Evolutionary conservation across 768 basidiomycete species (phyloP).

Genomic region (Hortiboletus flavorubellus): DNA sequence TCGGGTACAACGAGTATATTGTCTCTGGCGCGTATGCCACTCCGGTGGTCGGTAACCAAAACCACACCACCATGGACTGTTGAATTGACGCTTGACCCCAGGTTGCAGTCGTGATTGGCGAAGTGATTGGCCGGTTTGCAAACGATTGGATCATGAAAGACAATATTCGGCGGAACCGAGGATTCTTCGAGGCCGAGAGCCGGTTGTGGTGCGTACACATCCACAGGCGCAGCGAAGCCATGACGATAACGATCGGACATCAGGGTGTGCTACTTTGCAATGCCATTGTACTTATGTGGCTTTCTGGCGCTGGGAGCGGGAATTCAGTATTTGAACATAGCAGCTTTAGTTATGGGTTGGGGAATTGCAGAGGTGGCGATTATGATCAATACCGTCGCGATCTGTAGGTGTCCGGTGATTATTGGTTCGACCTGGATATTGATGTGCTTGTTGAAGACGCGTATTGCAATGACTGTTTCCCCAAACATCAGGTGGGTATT

Average conservation of each 20-base stretch:
- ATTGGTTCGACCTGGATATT: neutral
- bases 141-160: constrained; percentile 49
- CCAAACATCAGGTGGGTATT: constrained; percentile 25
- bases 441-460: constrained; percentile 26
- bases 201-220: constrained; percentile 36
- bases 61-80: neutral
- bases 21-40: constrained; percentile 45
- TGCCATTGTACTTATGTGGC: constrained; percentile 41
- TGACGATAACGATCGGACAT: neutral
- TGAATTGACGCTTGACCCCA: constrained; percentile 10
- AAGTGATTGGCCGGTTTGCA: constrained; percentile 46
- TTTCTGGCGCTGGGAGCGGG: constrained; percentile 41
- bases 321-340: constrained; percentile 30
- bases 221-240: accelerated
- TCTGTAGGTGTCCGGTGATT: constrained; percentile 27
- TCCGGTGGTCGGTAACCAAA: constrained; percentile 35
- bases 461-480: constrained; percentile 39
- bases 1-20: constrained; percentile 40
- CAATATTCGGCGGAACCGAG: constrained; percentile 43
- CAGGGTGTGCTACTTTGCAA: constrained; percentile 39
- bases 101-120: constrained; percentile 51
- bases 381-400: constrained; percentile 40
- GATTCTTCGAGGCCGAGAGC: constrained; percentile 53
- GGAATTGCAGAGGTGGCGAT: constrained; percentile 37
- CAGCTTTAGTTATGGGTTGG: constrained; percentile 41